These are phyloP conservation scores for Myriosclerotinia duriaeana DNA, from an alignment of 2,329 filamentous ascomycete genomes.

Conservation along the genomic window DNA sequence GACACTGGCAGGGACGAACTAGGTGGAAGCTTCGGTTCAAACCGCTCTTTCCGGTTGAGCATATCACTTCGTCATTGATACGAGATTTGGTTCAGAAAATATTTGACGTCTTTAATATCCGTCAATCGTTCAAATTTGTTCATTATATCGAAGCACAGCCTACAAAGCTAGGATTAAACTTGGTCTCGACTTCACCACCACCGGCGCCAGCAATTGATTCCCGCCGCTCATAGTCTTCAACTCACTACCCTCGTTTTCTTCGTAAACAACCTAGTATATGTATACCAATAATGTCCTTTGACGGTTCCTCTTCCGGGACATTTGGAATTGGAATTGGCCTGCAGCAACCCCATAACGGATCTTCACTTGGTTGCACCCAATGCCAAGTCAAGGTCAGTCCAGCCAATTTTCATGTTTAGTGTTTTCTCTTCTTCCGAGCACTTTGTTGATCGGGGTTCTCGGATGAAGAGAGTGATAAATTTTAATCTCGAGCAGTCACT, in stretches of 20 bases:
- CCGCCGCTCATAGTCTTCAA: neutral
- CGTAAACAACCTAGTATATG: neutral
- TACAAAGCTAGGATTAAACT: neutral
- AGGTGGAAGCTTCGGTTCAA: no score
- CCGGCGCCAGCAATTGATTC: neutral
- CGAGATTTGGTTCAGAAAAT: neutral
- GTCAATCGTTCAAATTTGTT: neutral
- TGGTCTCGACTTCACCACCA: neutral
- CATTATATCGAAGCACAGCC: neutral
- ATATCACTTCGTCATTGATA: neutral
- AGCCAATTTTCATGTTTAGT: neutral
- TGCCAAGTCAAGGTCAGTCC: slow-evolving; percentile 1
- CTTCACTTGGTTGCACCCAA: neutral
- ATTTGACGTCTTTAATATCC: neutral
- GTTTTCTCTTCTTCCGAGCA: no score
- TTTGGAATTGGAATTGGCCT: neutral
- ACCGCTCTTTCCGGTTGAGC: neutral
- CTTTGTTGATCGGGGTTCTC: neutral
- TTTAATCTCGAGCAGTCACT: neutral
- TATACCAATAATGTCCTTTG: neutral
- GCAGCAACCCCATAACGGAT: neutral
- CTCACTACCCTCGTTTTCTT: neutral
- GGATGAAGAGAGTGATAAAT: neutral
- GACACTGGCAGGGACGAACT: no score
- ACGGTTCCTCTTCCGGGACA: neutral